phyloP scores from a whole-genome alignment of 768 basidiomycete species.

The Clavaria fumosa region DNA sequence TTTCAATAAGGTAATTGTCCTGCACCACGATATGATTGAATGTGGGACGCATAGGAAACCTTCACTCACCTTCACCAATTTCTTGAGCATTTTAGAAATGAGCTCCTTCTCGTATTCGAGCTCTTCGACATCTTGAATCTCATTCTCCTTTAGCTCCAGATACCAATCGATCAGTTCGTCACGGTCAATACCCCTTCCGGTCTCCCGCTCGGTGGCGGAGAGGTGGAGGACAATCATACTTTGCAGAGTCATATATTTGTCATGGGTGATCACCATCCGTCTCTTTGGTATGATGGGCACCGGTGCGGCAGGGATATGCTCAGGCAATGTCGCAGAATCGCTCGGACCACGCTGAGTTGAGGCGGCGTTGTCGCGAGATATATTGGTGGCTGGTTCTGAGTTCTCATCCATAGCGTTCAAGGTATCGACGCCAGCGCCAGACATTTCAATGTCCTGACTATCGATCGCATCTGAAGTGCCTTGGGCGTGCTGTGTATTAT shows the following conservation, averaged over 20 bases:
- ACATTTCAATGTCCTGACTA: conserved; percentile 50
- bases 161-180: conserved; percentile 97
- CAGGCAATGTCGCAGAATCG: conserved; percentile 20
- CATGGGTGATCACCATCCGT: conserved; percentile 89
- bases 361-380: conserved; percentile 20
- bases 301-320: too few species aligned
- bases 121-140: conserved; percentile 72
- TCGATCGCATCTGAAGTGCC: conserved; percentile 22
- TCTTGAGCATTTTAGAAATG: conserved; percentile 75
- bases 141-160: conserved; percentile 74
- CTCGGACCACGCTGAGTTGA: conserved; percentile 21
- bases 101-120: conserved; percentile 85
- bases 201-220: conserved; percentile 57
- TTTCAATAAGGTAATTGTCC: conserved; percentile 78
- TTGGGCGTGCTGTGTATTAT: conserved; percentile 19
- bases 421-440: conserved; percentile 41
- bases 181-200: conserved; percentile 62
- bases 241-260: conserved; percentile 85
- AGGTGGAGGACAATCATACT: conserved; percentile 78
- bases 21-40: conserved; percentile 17
- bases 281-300: conserved; percentile 37
- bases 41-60: background rate
- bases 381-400: conserved; percentile 22
- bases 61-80: conserved; percentile 70
- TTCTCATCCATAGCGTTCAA: conserved; percentile 35